Evolutionary conservation across 2,329 filamentous ascomycete genomes (phyloP).

Genomic region (Pezicula rhizophila): DNA sequence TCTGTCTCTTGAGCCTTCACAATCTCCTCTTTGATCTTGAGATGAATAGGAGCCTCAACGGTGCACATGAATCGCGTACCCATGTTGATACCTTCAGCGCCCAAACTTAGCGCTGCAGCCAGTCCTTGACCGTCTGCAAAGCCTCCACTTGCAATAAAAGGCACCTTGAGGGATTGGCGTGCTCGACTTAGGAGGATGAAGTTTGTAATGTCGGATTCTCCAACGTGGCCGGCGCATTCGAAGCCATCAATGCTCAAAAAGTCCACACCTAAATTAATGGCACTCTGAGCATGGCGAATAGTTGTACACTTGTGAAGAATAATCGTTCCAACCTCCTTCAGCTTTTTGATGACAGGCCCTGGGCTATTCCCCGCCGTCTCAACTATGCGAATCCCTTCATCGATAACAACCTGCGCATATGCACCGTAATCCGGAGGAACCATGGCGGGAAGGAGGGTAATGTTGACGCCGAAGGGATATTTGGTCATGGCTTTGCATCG

Average conservation of each 20-base stretch:
- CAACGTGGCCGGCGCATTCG: constrained; percentile 88
- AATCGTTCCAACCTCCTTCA: constrained; percentile 73
- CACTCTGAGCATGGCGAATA: constrained; percentile 85
- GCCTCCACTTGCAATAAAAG: constrained; percentile 92
- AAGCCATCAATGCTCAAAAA: constrained; percentile 97
- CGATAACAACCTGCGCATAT: constrained; percentile 87
- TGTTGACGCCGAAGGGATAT: constrained; percentile 85
- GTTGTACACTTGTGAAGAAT: constrained; percentile 98
- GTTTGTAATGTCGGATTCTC: constrained; percentile 83
- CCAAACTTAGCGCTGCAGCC: constrained; percentile 82
- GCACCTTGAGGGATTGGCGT: constrained; percentile 74
- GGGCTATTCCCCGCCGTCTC: constrained; percentile 90
- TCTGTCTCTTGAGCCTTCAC: constrained; percentile 84
- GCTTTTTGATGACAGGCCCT: constrained; percentile 80
- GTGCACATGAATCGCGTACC: constrained; percentile 98
- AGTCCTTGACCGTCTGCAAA: constrained; percentile 93
- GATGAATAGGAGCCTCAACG: constrained; percentile 83
- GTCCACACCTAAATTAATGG: constrained; percentile 90
- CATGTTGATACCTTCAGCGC: constrained; percentile 96
- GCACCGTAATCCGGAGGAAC: constrained; percentile 87
- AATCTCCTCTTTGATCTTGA: constrained; percentile 90
- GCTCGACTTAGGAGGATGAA: constrained; percentile 83
- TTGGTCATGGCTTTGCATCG: constrained; percentile 75
- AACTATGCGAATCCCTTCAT: constrained; percentile 85
- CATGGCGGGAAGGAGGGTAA: constrained; percentile 86